These are phyloP conservation scores for Rugiboletus extremiorientalis DNA, from an alignment of 1,284 basidiomycete genomes.

Conservation along the genomic window DNA sequence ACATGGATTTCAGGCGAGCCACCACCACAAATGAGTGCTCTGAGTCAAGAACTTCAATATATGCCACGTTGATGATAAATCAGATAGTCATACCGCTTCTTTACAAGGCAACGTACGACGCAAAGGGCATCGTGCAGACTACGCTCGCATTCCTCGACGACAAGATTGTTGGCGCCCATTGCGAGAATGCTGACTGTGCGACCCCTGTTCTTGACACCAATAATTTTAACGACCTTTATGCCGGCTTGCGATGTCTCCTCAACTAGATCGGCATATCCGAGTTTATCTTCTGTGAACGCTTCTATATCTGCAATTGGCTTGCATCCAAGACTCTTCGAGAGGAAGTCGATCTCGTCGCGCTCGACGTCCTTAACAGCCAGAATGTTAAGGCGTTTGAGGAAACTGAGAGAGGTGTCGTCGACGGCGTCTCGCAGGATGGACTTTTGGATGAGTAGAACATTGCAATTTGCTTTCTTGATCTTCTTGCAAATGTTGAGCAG, in stretches of 20 bases:
- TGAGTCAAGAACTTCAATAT: conserved; percentile 34
- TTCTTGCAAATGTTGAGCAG: conserved; percentile 98
- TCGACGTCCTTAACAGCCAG: conserved; percentile 98
- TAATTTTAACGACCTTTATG: conserved; percentile 92
- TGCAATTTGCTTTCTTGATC: conserved; percentile 99
- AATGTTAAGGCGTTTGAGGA: conserved; percentile 97
- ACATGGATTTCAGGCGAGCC: conserved; percentile 99
- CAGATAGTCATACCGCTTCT: conserved; percentile 70
- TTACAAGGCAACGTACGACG: conserved; percentile 97
- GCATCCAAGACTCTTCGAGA: conserved; percentile 92
- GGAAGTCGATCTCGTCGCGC: conserved; percentile 98
- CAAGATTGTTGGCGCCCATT: conserved; percentile 91
- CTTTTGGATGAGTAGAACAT: conserved; percentile 98
- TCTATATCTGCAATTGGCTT: conserved; percentile 99
- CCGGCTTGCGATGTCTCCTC: conserved; percentile 89
- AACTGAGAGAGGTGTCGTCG: conserved; percentile 97
- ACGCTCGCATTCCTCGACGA: conserved; percentile 96
- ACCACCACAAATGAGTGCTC: conserved; percentile 94
- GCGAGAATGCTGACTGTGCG: conserved; percentile 95
- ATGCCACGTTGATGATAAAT: not conserved
- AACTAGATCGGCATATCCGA: conserved; percentile 94
- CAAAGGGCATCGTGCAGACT: conserved; percentile 98
- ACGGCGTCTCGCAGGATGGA: conserved; percentile 98
- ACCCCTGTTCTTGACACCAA: conserved; percentile 94
- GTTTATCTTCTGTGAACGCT: conserved; percentile 97